Percentiles rank a stretch among this genome's conserved stretches.
phyloP scores from a whole-genome alignment of 1,139 yeast species.

The Hanseniaspora sp. region DNA sequence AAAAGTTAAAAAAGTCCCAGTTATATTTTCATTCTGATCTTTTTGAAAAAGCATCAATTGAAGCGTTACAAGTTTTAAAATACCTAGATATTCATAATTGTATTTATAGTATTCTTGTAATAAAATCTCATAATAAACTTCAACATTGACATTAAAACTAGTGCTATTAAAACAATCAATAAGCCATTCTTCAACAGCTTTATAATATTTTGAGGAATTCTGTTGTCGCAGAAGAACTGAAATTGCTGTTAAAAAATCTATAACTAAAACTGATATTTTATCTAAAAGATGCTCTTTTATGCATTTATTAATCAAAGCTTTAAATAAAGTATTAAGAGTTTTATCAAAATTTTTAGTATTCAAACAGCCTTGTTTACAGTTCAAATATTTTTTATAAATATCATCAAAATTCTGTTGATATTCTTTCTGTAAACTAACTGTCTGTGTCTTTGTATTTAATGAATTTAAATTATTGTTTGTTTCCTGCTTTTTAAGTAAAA shows the following conservation, averaged over 20 bases:
- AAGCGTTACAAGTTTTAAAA: conserved; percentile 25
- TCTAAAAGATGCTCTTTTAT: conserved; percentile 10
- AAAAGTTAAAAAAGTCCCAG: conserved; percentile 19
- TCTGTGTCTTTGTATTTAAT: background rate
- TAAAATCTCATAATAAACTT: conserved; percentile 21
- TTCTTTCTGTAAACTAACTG: background rate
- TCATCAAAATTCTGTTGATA: background rate
- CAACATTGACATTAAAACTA: conserved; percentile 18
- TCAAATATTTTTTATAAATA: background rate
- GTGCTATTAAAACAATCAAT: conserved; percentile 23
- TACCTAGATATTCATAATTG: conserved; percentile 23
- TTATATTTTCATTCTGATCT: conserved; percentile 15
- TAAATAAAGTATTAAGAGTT: background rate
- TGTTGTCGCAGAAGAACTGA: background rate
- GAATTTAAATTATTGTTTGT: background rate
- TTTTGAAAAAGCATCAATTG: conserved; percentile 23
- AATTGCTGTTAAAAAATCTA: background rate
- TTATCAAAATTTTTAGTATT: background rate
- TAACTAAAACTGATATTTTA: background rate
- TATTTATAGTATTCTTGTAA: conserved; percentile 23
- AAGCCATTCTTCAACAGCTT: conserved; percentile 20
- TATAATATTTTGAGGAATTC: background rate
- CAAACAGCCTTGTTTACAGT: background rate
- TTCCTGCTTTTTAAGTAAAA: background rate
- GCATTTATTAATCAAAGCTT: background rate